Evolutionary conservation across 1,139 yeast genomes (phyloP).

Genomic region (Pichia sp.): DNA sequence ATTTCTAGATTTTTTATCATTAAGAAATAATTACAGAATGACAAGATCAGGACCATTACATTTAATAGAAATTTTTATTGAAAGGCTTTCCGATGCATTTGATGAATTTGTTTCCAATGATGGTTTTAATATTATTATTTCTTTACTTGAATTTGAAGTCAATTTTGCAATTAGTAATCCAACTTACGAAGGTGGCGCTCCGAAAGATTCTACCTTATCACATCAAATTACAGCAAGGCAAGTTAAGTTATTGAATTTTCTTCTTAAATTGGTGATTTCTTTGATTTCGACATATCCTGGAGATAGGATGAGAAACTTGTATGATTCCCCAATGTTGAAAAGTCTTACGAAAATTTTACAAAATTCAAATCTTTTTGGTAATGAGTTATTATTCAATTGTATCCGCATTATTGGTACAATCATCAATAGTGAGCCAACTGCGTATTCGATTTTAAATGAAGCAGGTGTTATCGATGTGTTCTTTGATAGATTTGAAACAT

Average conservation of each 20-base stretch:
- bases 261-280: slow-evolving; percentile 56
- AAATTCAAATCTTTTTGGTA: slow-evolving; percentile 64
- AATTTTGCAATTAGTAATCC: slow-evolving; percentile 56
- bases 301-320: slow-evolving; percentile 75
- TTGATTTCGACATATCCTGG: slow-evolving; percentile 71
- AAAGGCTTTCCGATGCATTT: slow-evolving; percentile 41
- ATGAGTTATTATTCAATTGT: slow-evolving; percentile 56
- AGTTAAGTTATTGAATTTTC: slow-evolving; percentile 49
- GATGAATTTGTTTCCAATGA: slow-evolving; percentile 57
- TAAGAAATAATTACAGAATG: slow-evolving; percentile 47
- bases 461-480: slow-evolving; percentile 67
- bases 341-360: slow-evolving; percentile 55
- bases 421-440: slow-evolving; percentile 88
- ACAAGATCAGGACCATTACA: slow-evolving; percentile 64
- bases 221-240: slow-evolving; percentile 61
- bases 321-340: slow-evolving; percentile 71
- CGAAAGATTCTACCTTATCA: slow-evolving; percentile 50
- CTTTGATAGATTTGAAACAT: slow-evolving; percentile 46
- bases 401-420: slow-evolving; percentile 66
- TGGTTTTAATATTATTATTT: slow-evolving; percentile 62
- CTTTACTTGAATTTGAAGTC: slow-evolving; percentile 62
- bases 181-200: slow-evolving; percentile 41
- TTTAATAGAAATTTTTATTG: slow-evolving; percentile 50
- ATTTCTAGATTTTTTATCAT: slow-evolving; percentile 54
- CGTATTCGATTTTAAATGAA: slow-evolving; percentile 74